Evolutionary conservation across 805 yeast species (phyloP).

Genomic region (Pichia rugopelliculosa): DNA sequence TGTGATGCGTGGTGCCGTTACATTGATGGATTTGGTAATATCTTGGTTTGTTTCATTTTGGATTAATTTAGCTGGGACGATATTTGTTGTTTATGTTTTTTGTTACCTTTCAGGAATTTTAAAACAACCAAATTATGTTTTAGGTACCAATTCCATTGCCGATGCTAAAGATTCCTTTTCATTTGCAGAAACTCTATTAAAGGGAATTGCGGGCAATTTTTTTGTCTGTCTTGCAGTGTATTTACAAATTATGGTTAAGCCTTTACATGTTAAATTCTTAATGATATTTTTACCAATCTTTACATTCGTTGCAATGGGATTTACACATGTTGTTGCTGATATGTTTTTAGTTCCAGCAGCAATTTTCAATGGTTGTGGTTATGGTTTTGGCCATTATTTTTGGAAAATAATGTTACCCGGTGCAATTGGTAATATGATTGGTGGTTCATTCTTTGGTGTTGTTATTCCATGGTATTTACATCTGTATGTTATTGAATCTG

Average conservation of each 20-base stretch:
- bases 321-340: slow-evolving; percentile 77
- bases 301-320: slow-evolving; percentile 73
- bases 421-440: slow-evolving; percentile 66
- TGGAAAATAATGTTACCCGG: slow-evolving; percentile 74
- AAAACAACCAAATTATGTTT: slow-evolving; percentile 31
- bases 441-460: slow-evolving; percentile 64
- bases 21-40: slow-evolving; percentile 50
- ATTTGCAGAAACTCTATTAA: slow-evolving; percentile 60
- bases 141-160: slow-evolving; percentile 43
- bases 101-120: slow-evolving; percentile 51
- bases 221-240: slow-evolving; percentile 70
- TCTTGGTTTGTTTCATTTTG: slow-evolving; percentile 65
- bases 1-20: slow-evolving; percentile 60
- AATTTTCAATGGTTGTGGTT: slow-evolving; percentile 55
- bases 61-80: slow-evolving; percentile 54
- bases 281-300: slow-evolving; percentile 63
- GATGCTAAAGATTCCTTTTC: slow-evolving; percentile 35
- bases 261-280: slow-evolving; percentile 64
- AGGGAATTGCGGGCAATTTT: slow-evolving; percentile 71
- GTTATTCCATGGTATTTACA: slow-evolving; percentile 69
- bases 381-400: slow-evolving; percentile 54
- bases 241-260: slow-evolving; percentile 71
- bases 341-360: slow-evolving; percentile 66
- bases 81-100: slow-evolving; percentile 60
- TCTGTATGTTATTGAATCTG: slow-evolving; percentile 63